These are phyloP conservation scores for Trametes punicea DNA, from an alignment of 768 basidiomycete species.

Conservation along the genomic window DNA sequence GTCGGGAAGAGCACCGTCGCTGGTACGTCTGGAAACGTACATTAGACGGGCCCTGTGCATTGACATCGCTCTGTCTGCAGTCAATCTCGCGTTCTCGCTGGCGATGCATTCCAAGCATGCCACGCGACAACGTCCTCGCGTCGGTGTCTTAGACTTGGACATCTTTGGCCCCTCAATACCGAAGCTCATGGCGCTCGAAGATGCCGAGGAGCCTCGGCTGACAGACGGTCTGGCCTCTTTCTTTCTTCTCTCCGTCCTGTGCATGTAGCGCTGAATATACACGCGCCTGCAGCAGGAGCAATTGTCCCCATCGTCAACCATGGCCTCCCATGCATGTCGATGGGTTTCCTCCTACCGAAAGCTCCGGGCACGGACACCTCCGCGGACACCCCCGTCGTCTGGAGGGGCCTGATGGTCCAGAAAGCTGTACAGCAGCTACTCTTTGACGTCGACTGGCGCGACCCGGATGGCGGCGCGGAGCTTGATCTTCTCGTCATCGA, in stretches of 20 bases:
- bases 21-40: conserved; percentile 43
- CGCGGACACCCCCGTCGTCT: conserved; percentile 81
- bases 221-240: conserved; percentile 51
- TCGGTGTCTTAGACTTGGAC: conserved; percentile 92
- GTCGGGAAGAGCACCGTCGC: conserved; percentile 95
- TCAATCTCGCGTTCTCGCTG: conserved; percentile 78
- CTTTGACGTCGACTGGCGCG: conserved; percentile 92
- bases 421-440: conserved; percentile 95
- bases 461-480: conserved; percentile 38
- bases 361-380: conserved; percentile 44
- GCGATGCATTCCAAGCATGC: conserved; percentile 41
- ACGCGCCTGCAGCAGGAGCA: conserved; percentile 49
- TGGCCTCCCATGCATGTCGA: conserved; percentile 91
- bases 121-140: conserved; percentile 43
- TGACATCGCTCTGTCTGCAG: conserved; percentile 35
- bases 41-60: neutral
- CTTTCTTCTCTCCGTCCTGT: neutral
- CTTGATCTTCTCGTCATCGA: conserved; percentile 89
- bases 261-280: neutral
- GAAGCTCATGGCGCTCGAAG: conserved; percentile 86
- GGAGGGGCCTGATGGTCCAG: conserved; percentile 98
- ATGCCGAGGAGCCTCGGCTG: conserved; percentile 71
- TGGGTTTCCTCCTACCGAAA: conserved; percentile 86
- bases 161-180: conserved; percentile 95
- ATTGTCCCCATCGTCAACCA: conserved; percentile 84